Evolutionary conservation across 2,329 filamentous ascomycete genomes (phyloP).

Genomic region (Exserohilum rostratum): DNA sequence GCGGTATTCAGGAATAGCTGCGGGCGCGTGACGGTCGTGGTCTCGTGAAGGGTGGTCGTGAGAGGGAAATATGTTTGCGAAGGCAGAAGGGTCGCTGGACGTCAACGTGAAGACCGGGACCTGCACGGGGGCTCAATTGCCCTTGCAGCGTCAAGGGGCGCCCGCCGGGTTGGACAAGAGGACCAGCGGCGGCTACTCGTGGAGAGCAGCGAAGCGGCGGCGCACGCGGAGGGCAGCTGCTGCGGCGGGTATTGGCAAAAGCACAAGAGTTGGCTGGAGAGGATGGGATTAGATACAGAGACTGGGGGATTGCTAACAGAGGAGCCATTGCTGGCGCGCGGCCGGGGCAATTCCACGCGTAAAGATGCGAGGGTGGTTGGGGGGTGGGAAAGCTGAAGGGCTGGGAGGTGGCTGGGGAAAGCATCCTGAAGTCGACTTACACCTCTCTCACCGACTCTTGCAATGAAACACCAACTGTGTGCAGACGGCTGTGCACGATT

Average conservation of each 20-base stretch:
- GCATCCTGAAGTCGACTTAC: constrained; percentile 14
- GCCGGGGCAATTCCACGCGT: constrained; percentile 13
- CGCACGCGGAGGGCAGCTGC: constrained; percentile 20
- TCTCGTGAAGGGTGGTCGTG: constrained; percentile 41
- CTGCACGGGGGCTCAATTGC: constrained; percentile 16
- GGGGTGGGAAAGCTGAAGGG: constrained; percentile 16
- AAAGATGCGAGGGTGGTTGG: constrained; percentile 5
- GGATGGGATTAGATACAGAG: constrained; percentile 29
- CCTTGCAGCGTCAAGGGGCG: constrained; percentile 28
- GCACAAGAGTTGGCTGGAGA: constrained; percentile 28
- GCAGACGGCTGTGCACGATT: constrained; percentile 21
- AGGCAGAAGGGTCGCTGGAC: constrained; percentile 31
- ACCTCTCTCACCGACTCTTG: constrained; percentile 25
- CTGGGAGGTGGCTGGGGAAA: constrained; percentile 29
- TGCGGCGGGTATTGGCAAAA: constrained; percentile 26
- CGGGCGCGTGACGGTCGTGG: constrained; percentile 42
- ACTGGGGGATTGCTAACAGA: constrained; percentile 26
- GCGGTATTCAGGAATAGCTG: constrained; percentile 35
- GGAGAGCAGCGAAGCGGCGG: constrained; percentile 17
- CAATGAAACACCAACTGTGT: constrained; percentile 7
- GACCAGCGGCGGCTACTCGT: constrained; percentile 25
- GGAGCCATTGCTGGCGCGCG: constrained; percentile 31
- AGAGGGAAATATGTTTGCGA: constrained; percentile 39
- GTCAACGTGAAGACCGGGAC: constrained; percentile 33
- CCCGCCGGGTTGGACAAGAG: constrained; percentile 25